A percentile compares a stretch with the other conserved stretches of the same genome.
Evolutionary conservation across 768 basidiomycete species (phyloP).

Genomic region (Leccinum longicurvipes): DNA sequence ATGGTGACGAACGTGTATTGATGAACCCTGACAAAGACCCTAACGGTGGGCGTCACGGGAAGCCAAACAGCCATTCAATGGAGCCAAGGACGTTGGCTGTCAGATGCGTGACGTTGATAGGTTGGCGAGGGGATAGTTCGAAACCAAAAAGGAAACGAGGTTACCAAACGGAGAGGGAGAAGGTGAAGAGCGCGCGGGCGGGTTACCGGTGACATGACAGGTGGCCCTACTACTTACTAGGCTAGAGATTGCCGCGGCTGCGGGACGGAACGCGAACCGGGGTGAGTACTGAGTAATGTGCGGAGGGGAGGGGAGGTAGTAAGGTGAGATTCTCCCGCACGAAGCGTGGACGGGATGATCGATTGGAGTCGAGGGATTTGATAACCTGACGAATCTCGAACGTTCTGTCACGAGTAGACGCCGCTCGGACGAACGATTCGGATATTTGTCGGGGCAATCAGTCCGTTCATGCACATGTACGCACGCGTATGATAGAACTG

Average conservation of each 20-base stretch:
- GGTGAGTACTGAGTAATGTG: background rate
- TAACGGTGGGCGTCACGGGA: slow-evolving; percentile 8
- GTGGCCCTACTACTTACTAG: background rate
- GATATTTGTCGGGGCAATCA: background rate
- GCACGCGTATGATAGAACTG: too few relatives aligned
- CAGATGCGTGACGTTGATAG: background rate
- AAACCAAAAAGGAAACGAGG: background rate
- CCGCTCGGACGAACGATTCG: background rate
- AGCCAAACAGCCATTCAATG: background rate
- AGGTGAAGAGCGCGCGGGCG: background rate
- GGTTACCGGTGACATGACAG: background rate
- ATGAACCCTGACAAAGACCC: too few relatives aligned
- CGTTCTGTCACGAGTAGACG: background rate
- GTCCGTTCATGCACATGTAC: background rate
- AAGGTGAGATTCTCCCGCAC: slow-evolving; percentile 1
- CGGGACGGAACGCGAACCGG: slow-evolving; percentile 2
- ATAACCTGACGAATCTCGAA: background rate
- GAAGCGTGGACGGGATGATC: background rate
- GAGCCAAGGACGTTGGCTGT: slow-evolving; percentile 3
- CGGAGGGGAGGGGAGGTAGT: background rate
- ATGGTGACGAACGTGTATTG: too few relatives aligned
- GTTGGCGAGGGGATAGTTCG: background rate
- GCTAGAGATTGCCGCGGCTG: slow-evolving; percentile 1
- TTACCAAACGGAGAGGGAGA: background rate
- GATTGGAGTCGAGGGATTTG: background rate